These are phyloP conservation scores for Penicillium sp. DNA, from an alignment of 2,329 filamentous ascomycete species.

Conservation along the genomic window DNA sequence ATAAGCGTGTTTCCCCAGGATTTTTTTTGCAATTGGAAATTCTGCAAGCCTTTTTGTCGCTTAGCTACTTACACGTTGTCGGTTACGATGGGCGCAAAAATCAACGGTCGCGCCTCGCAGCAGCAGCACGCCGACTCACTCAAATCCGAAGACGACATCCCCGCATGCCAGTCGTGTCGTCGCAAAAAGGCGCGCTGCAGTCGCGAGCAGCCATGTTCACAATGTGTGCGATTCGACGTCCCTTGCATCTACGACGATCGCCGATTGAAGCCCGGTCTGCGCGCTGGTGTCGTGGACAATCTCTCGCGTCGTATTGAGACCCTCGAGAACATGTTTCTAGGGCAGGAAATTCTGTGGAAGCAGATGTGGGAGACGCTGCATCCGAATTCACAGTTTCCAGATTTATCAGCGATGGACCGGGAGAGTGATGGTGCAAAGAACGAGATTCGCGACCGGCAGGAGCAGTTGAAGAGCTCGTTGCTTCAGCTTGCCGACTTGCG, in stretches of 20 bases:
- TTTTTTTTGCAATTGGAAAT: background rate
- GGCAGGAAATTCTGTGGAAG: constrained; percentile 27
- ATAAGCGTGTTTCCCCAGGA: background rate
- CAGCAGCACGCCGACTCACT: background rate
- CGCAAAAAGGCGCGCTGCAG: constrained; percentile 54
- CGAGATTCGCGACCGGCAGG: constrained; percentile 9
- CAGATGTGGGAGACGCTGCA: constrained; percentile 23
- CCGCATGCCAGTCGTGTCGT: constrained; percentile 49
- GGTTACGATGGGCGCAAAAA: background rate
- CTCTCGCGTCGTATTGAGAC: constrained; percentile 37
- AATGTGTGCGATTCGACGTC: constrained; percentile 42
- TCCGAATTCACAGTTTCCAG: background rate
- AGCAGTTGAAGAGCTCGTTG: constrained; percentile 11
- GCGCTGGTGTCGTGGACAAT: constrained; percentile 39
- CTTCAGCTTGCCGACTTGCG: background rate
- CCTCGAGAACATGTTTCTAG: constrained; percentile 29
- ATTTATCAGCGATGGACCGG: background rate
- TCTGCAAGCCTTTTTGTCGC: background rate
- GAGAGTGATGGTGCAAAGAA: background rate
- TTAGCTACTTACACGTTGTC: background rate
- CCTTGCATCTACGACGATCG: constrained; percentile 41
- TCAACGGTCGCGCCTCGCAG: background rate
- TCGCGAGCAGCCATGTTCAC: constrained; percentile 49
- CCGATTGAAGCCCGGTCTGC: constrained; percentile 36
- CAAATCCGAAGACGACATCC: constrained; percentile 22